These are phyloP conservation scores for Bifiguratus adelaidae DNA, from an alignment of 192 early-diverging fungal species.

Conservation along the genomic window DNA sequence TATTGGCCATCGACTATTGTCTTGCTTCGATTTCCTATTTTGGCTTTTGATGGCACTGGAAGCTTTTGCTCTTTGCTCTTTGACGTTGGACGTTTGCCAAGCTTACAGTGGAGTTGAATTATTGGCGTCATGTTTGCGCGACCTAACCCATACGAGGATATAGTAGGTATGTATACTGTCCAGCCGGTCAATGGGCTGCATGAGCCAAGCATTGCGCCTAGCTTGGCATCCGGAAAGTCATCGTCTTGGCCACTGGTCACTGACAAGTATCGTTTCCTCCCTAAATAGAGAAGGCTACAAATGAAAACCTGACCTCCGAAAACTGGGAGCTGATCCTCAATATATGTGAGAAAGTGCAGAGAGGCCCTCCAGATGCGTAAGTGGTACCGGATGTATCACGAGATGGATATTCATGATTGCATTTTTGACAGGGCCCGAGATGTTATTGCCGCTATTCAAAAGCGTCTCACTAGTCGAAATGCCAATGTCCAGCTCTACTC, in stretches of 20 bases:
- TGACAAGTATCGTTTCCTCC: background rate
- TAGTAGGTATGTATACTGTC: slow-evolving; percentile 28
- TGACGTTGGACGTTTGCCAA: too few relatives aligned
- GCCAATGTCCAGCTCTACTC: slow-evolving; percentile 71
- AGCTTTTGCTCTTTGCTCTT: too few relatives aligned
- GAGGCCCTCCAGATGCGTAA: slow-evolving; percentile 35
- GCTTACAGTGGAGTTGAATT: too few relatives aligned
- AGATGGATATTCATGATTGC: background rate
- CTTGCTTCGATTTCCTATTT: too few relatives aligned
- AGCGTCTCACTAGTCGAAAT: slow-evolving; percentile 65
- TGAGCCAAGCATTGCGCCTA: background rate
- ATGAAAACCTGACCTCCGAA: slow-evolving; percentile 85
- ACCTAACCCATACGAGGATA: slow-evolving; percentile 40
- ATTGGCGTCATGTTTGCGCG: slow-evolving; percentile 43
- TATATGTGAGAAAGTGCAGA: slow-evolving; percentile 57
- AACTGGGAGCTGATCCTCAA: slow-evolving; percentile 81
- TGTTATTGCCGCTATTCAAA: slow-evolving; percentile 58
- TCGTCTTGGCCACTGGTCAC: background rate
- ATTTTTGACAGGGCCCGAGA: slow-evolving; percentile 42
- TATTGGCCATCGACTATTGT: too few relatives aligned
- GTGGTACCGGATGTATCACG: background rate
- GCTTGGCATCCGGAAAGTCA: background rate
- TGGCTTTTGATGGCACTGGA: too few relatives aligned
- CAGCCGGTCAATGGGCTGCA: background rate
- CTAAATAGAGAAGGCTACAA: slow-evolving; percentile 70